These are phyloP conservation scores for Entelexis sorbosivorans DNA, from an alignment of 1,139 yeast species.

Conservation along the genomic window DNA sequence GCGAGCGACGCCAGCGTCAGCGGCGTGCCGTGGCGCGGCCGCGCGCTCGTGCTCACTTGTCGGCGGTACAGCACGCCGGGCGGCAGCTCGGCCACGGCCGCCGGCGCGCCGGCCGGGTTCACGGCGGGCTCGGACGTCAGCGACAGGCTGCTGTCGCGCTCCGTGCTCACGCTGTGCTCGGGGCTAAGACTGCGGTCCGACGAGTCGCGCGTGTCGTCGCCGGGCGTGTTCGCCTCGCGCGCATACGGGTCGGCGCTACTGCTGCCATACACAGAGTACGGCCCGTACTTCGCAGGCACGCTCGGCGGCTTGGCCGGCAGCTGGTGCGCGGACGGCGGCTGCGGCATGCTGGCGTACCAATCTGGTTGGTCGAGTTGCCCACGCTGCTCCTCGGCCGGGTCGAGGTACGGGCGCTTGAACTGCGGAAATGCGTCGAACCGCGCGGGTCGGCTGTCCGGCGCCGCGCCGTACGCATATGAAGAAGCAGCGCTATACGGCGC, in stretches of 20 bases:
- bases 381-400: not conserved
- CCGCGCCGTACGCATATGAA: not conserved
- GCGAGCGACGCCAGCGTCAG: conserved; percentile 4
- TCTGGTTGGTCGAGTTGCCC: not conserved
- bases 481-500: no score
- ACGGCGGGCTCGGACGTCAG: not conserved
- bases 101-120: not conserved
- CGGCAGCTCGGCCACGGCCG: conserved; percentile 2
- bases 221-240: not conserved
- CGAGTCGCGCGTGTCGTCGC: not conserved
- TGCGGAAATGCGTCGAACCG: not conserved
- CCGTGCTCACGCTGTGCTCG: not conserved
- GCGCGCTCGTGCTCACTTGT: conserved; percentile 2
- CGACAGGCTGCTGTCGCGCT: conserved; percentile 1
- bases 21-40: not conserved
- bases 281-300: not conserved
- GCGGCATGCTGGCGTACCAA: not conserved
- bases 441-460: not conserved
- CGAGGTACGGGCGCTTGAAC: not conserved
- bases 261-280: not conserved
- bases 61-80: not conserved
- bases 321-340: no score
- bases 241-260: not conserved
- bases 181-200: conserved; percentile 3
- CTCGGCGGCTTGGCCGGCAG: not conserved